Evolutionary conservation across 768 basidiomycete genomes (phyloP).

Genomic region (Boletales sp.): DNA sequence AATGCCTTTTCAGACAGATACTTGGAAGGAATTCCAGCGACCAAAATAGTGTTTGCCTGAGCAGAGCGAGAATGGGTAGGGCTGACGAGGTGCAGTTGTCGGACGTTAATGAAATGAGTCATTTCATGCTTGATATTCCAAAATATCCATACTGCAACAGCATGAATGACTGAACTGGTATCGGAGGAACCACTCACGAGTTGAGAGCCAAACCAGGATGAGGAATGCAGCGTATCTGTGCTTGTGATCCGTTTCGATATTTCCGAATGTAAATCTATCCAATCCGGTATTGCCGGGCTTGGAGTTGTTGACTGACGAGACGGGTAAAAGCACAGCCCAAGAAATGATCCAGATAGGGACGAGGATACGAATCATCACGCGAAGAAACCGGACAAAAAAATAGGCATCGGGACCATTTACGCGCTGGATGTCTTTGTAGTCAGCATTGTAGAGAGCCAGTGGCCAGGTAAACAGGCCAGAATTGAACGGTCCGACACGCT

Average conservation of each 20-base stretch:
- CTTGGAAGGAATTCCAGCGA: constrained; percentile 82
- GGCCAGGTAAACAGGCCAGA: constrained; percentile 62
- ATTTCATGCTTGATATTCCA: constrained; percentile 82
- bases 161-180: background rate
- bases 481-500: constrained; percentile 55
- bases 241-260: constrained; percentile 50
- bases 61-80: constrained; percentile 69
- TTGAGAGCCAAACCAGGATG: constrained; percentile 71
- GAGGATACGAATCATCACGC: constrained; percentile 79
- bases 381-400: constrained; percentile 86
- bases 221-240: constrained; percentile 75
- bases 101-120: constrained; percentile 69
- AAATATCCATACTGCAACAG: constrained; percentile 69
- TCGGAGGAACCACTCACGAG: constrained; percentile 46
- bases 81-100: constrained; percentile 80
- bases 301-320: constrained; percentile 54
- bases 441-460: constrained; percentile 52
- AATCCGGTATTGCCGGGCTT: constrained; percentile 50
- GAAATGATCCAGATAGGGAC: constrained; percentile 90
- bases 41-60: constrained; percentile 86
- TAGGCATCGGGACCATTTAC: constrained; percentile 89
- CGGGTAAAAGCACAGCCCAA: constrained; percentile 82
- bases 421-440: constrained; percentile 57
- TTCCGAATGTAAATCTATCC: constrained; percentile 78
- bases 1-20: constrained; percentile 73